Conservation (phyloP, 257 asterid species). For the Sherardia arvensis region DNA sequence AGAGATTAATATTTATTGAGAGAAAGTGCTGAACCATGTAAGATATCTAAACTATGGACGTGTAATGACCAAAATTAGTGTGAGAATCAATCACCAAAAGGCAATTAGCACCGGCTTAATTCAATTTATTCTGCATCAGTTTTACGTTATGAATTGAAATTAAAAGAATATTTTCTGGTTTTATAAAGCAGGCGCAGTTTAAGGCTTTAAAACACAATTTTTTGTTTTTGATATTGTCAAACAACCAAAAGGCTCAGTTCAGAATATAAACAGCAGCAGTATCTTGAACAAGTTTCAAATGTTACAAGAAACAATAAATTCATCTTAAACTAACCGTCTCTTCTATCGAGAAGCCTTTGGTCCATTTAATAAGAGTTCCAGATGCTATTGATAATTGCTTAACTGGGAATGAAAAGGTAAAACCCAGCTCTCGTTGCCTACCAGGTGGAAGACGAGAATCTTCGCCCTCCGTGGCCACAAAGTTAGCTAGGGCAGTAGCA, state of each 20-base stretch:
- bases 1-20: conserved; percentile 3
- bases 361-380: conserved; percentile 85
- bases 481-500: conserved; percentile 57
- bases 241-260: not conserved
- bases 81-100: not conserved
- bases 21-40: not conserved
- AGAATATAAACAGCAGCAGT: not conserved
- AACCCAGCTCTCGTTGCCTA: conserved; percentile 83
- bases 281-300: not conserved
- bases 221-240: not conserved
- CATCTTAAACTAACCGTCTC: conserved; percentile 45
- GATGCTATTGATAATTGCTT: conserved; percentile 70
- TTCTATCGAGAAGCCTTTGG: conserved; percentile 82
- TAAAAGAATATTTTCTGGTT: not conserved
- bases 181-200: not conserved
- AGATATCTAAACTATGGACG: not conserved
- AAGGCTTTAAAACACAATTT: not conserved
- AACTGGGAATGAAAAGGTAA: conserved; percentile 93
- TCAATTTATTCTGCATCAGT: not conserved
- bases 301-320: conserved; percentile 3
- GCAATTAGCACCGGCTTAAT: not conserved
- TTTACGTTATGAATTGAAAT: not conserved
- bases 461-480: conserved; percentile 69
- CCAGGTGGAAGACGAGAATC: conserved; percentile 49
- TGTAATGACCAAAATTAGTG: not conserved